phyloP scores from a whole-genome alignment of 2,329 filamentous ascomycete genomes.

The Cladosporium cucumerinum region DNA sequence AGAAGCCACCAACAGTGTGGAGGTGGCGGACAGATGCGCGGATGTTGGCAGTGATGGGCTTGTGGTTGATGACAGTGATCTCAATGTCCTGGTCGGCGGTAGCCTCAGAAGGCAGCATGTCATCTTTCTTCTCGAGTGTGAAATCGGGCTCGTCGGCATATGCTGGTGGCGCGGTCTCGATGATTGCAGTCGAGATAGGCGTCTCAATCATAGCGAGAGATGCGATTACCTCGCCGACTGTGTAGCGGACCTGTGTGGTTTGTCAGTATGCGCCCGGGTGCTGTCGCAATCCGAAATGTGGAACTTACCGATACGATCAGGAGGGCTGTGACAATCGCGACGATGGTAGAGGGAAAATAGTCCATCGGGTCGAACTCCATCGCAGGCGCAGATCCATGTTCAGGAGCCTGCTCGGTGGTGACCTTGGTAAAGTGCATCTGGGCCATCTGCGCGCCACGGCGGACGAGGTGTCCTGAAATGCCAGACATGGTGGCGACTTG shows the following conservation, averaged over 20 bases:
- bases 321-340: constrained; percentile 41
- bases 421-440: constrained; percentile 26
- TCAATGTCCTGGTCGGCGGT: constrained; percentile 34
- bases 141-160: constrained; percentile 51
- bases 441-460: constrained; percentile 32
- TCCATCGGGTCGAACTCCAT: constrained; percentile 28
- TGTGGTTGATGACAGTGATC: constrained; percentile 47
- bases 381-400: constrained; percentile 16
- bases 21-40: constrained; percentile 60
- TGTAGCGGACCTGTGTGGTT: constrained; percentile 46
- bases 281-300: not conserved
- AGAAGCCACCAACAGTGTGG: constrained; percentile 38
- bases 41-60: constrained; percentile 61
- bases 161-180: constrained; percentile 42
- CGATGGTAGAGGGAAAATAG: constrained; percentile 33
- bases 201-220: constrained; percentile 64
- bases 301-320: constrained; percentile 40
- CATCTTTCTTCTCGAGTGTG: constrained; percentile 39
- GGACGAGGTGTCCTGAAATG: constrained; percentile 37
- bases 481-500: constrained; percentile 40
- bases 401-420: constrained; percentile 22
- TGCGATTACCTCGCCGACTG: constrained; percentile 57
- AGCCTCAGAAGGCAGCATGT: constrained; percentile 28
- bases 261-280: constrained; percentile 11
- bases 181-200: constrained; percentile 50